phyloP scores from a whole-genome alignment of 2,329 filamentous ascomycete species.

The Fusarium robinianum region DNA sequence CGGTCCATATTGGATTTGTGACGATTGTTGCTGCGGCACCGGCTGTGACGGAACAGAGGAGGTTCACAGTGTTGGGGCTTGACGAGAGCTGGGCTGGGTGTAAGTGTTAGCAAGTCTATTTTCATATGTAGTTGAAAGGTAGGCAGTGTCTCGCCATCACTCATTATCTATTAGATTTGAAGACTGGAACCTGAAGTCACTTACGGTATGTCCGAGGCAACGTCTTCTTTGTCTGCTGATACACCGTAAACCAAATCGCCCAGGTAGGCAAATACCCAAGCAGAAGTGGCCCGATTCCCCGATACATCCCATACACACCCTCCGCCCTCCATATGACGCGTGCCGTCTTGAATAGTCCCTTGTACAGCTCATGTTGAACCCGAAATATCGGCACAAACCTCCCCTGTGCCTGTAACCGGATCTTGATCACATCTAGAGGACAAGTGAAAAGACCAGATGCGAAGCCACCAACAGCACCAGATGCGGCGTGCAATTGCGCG shows the following conservation, averaged over 20 bases:
- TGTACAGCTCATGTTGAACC: slow-evolving; percentile 67
- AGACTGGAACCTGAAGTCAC: slow-evolving; percentile 14
- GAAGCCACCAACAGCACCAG: slow-evolving; percentile 85
- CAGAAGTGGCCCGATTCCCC: slow-evolving; percentile 89
- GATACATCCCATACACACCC: slow-evolving; percentile 85
- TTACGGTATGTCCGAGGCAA: slow-evolving; percentile 68
- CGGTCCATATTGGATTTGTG: slow-evolving; percentile 99
- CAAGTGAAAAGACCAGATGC: slow-evolving; percentile 93
- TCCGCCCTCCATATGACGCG: slow-evolving; percentile 84
- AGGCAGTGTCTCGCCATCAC: too few species aligned
- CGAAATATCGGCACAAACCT: slow-evolving; percentile 64
- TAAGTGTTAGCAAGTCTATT: slow-evolving; percentile 37
- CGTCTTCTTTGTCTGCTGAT: slow-evolving; percentile 80
- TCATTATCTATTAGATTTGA: too few species aligned
- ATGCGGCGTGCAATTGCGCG: slow-evolving; percentile 75
- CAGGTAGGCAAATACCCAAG: slow-evolving; percentile 94
- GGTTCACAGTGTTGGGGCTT: slow-evolving; percentile 55
- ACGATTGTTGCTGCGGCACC: slow-evolving; percentile 84
- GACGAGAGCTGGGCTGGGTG: slow-evolving; percentile 58
- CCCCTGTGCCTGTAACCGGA: slow-evolving; percentile 92
- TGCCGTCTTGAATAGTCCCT: slow-evolving; percentile 83
- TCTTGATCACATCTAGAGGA: slow-evolving; percentile 98
- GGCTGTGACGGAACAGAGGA: slow-evolving; percentile 85
- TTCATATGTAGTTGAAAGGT: background rate
- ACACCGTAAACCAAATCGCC: slow-evolving; percentile 96